Base-by-base conservation (phyloP, 2,329 filamentous ascomycete species). In the Claviceps fusiformis region DNA sequence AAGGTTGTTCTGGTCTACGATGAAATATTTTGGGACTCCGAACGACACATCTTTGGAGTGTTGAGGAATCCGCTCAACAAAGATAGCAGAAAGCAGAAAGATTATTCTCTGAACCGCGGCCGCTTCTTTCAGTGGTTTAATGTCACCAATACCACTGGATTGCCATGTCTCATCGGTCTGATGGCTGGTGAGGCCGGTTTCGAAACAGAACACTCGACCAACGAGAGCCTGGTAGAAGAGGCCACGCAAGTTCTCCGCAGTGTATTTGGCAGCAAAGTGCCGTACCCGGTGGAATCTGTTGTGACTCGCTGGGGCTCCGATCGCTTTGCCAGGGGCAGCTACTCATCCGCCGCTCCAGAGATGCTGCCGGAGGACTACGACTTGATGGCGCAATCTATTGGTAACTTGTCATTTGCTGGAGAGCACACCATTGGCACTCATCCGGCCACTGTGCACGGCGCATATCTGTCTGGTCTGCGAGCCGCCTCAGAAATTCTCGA, bases 61-160 rank as follows among this genome's bases (percentile, higher is more conserved):
- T 74, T 98, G 46, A 85, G 91, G 56, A 83, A 89, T 60, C 83
- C 91, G 3, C 74, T 78, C 27, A 80, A 82, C 57, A 74, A 78
- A 3, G 78, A 83, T 55, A 95, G 89, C 64, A 77, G 91, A 54
- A 76, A 83, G 48, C 89, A 95, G 63, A 79, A 80, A 52, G 87
- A 95, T 60, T 97, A 97, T 64, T 76, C 83, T 5, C 75, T 79
- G 3, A 84, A 83, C 58, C 82, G 92, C 54, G 92, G 92, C n/a
- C 85, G 91, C 29, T 95, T 95, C 71, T 98, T 97, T 64, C 82
- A 98, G 62, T 97, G 95, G 81, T 97, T 95, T 81, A 97, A 98
- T 63, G 89, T 90, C 54, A 86, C 90, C 57, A 88, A 89, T 62
- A 95, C 89, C 3, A 90, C 87, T 49, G 95, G 95, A 0, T 75